Base-by-base conservation (phyloP, 2,329 filamentous ascomycete genomes). In the Domatiomyces catenatus region DNA sequence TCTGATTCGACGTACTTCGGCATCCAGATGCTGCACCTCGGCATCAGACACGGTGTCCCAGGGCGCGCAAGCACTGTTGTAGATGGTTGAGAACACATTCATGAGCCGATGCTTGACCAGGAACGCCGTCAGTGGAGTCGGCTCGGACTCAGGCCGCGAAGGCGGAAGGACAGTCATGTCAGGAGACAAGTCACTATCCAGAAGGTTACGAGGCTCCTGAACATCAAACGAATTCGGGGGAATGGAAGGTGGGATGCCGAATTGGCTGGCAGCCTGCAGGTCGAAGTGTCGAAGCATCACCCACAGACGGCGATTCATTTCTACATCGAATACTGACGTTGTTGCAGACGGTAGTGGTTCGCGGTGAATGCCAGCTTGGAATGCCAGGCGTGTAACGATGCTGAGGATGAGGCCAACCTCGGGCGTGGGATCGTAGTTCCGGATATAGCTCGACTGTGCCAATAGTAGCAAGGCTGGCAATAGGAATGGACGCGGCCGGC, bases 251-350 rank as follows among this genome's bases (percentile, higher is more conserved):
- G 45, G 45, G 17, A 47, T 28, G 17, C 45, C 45, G 17, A 47
- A 47, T 32, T 47, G 45, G 45, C 45, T 26, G 26, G 45, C 45
- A 17, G 28, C 26, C 20, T 47, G 45, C 17, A 22, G 26, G 8
- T 47, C 45, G 10, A 47, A 32, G 28, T 47, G 45, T 32, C 45
- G 45, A 32, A 47, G 22, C 45, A 47, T 47, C 2, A 47, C 24
- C 45, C 45, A 47, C 1, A 26, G 26, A 26, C 45, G 45, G 17
- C 45, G 45, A 28, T 28, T 22, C 45, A 47, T 47, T 17, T 47
- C 45, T 8, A 8, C 45, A 26, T 47, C 45, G 26, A 47, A 47
- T 15, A 39, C 32, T 10, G 32, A 39, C 5, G 20, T 45, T 22
- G 20, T 47, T 18, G 28, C 8, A 18, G 17, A 28, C 2, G 17